These are phyloP conservation scores for Clitoria ternatea DNA, from an alignment of 306 rosid genomes.

Conservation along the genomic window DNA sequence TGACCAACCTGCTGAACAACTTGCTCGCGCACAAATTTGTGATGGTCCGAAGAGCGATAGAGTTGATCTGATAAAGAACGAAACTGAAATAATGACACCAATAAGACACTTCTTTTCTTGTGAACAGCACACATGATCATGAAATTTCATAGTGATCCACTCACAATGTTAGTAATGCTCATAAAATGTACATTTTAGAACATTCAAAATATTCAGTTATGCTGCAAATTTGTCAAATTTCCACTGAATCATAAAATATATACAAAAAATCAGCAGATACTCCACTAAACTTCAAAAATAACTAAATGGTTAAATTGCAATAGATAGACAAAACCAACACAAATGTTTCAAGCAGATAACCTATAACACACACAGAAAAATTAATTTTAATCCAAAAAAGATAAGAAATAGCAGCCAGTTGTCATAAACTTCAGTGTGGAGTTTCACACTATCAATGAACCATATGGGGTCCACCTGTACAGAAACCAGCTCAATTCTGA, in stretches of 20 bases:
- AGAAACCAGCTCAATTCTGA: not conserved
- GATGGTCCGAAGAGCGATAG: slow-evolving; percentile 79
- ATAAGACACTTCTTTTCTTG: slow-evolving; percentile 18
- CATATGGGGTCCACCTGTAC: not conserved
- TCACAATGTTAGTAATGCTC: not conserved
- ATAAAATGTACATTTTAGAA: not conserved
- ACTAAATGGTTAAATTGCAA: not conserved
- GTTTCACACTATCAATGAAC: not conserved
- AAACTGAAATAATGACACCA: slow-evolving; percentile 55
- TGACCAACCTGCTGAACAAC: slow-evolving; percentile 74
- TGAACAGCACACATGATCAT: not conserved
- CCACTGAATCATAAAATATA: not conserved
- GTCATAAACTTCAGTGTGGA: not conserved
- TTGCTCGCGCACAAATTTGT: slow-evolving; percentile 78
- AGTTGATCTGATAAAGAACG: slow-evolving; percentile 96
- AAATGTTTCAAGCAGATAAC: not conserved
- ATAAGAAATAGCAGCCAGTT: not conserved
- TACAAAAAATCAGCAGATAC: not conserved
- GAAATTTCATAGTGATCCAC: not conserved
- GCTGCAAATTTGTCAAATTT: slow-evolving; percentile 12
- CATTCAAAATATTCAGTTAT: not conserved
- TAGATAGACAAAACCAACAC: not conserved
- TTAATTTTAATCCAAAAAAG: not conserved
- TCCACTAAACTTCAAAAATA: not conserved
- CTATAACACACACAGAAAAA: not conserved